Percentiles rank a stretch among this genome's conserved stretches.
phyloP scores from a whole-genome alignment of 1,284 basidiomycete genomes.

The Naganishia sp. region DNA sequence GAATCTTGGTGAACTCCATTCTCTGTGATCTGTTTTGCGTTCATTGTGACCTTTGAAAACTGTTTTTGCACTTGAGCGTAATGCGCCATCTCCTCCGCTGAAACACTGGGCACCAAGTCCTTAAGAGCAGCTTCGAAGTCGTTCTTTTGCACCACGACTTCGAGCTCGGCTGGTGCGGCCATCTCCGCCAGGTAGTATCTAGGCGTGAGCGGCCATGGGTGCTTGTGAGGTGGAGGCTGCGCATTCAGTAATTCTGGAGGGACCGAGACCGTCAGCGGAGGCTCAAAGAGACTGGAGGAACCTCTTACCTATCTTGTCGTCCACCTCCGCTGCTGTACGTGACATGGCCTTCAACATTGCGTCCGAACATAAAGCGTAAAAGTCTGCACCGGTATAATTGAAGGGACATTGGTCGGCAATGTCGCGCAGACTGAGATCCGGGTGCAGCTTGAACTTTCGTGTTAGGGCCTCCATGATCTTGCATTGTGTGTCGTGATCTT shows the following conservation, averaged over 20 bases:
- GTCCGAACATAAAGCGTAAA: slow-evolving; percentile 96
- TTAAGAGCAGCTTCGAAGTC: slow-evolving; percentile 78
- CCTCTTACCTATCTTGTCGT: slow-evolving; percentile 65
- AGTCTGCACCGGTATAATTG: slow-evolving; percentile 95
- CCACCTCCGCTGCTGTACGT: slow-evolving; percentile 77
- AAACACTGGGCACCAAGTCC: slow-evolving; percentile 84
- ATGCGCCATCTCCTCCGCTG: slow-evolving; percentile 82
- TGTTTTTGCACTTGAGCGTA: slow-evolving; percentile 73
- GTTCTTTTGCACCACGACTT: slow-evolving; percentile 68
- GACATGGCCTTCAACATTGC: slow-evolving; percentile 96
- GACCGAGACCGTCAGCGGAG: not conserved
- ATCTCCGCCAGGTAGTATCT: slow-evolving; percentile 92
- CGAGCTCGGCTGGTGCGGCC: slow-evolving; percentile 70
- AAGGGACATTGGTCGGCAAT: slow-evolving; percentile 82
- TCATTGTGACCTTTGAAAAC: slow-evolving; percentile 56
- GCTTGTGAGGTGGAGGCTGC: slow-evolving; percentile 59
- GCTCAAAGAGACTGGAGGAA: no score
- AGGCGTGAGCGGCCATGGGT: slow-evolving; percentile 75
- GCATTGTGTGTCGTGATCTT: slow-evolving; percentile 80
- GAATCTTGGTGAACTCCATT: slow-evolving; percentile 3
- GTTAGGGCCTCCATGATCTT: slow-evolving; percentile 89
- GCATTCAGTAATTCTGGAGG: slow-evolving; percentile 30
- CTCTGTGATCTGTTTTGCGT: slow-evolving; percentile 25
- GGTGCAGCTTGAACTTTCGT: slow-evolving; percentile 83
- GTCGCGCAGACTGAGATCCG: slow-evolving; percentile 64